Evolutionary conservation across 2,329 filamentous ascomycete species (phyloP).

Genomic region (Raffaelea deltoideospora): DNA sequence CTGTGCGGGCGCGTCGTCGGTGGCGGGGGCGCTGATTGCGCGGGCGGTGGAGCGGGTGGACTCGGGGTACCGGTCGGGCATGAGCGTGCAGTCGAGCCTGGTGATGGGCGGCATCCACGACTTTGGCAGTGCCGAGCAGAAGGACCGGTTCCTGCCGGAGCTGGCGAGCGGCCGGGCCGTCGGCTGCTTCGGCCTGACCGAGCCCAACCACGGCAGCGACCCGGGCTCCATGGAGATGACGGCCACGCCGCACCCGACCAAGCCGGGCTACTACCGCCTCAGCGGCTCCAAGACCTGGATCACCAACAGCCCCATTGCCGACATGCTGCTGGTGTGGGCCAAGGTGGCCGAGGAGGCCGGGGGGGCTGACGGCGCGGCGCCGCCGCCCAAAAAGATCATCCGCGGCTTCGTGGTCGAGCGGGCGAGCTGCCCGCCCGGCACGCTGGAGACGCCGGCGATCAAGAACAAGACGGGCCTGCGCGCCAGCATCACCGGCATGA

Average conservation of each 20-base stretch:
- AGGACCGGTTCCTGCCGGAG: constrained; percentile 60
- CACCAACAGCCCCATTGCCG: constrained; percentile 75
- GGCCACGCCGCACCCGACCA: constrained; percentile 61
- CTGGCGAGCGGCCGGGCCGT: constrained; percentile 65
- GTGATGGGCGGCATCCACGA: constrained; percentile 79
- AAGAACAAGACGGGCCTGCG: constrained; percentile 92
- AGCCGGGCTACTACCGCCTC: constrained; percentile 60
- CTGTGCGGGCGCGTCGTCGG: constrained; percentile 68
- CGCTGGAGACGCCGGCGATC: constrained; percentile 78
- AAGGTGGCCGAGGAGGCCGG: constrained; percentile 84
- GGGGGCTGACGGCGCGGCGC: constrained; percentile 10
- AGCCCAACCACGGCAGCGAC: constrained; percentile 79
- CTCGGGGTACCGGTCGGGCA: constrained; percentile 72
- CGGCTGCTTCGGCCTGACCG: constrained; percentile 72
- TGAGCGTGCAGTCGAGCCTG: constrained; percentile 77
- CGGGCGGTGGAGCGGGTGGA: constrained; percentile 77
- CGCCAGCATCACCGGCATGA: constrained; percentile 94
- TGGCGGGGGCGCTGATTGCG: constrained; percentile 70
- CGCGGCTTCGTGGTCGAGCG: constrained; percentile 83
- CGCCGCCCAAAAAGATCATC: constrained; percentile 30
- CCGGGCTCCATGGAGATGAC: constrained; percentile 73
- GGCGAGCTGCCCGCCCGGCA: constrained; percentile 69
- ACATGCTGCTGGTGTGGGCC: constrained; percentile 77
- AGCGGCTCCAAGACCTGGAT: constrained; percentile 82
- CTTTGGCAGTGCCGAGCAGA: constrained; percentile 65